A percentile compares a stretch with the other conserved stretches of the same genome.
Conservation (phyloP, 129 eudicot genomes). For the Flaveria sonorensis region DNA sequence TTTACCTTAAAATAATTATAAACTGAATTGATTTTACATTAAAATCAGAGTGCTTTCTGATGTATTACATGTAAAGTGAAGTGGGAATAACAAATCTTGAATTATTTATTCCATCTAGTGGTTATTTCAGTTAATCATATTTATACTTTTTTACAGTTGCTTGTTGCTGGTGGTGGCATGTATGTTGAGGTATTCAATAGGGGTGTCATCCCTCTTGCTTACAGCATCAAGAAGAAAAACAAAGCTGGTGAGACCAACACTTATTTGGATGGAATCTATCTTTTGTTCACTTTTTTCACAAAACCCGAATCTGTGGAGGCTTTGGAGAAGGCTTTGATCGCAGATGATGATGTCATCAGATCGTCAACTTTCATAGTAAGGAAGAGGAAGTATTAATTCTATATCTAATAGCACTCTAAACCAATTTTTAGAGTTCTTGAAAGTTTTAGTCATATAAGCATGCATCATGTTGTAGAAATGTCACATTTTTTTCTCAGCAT, state of each 20-base stretch:
- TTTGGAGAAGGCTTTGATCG: constrained; percentile 47
- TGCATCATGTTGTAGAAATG: constrained; percentile 37
- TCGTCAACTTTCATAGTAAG: constrained; percentile 62
- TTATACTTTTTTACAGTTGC: constrained; percentile 60
- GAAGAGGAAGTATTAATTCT: constrained; percentile 64
- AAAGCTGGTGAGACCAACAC: constrained; percentile 91
- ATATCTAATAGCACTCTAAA: constrained; percentile 5
- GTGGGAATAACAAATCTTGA: constrained; percentile 38
- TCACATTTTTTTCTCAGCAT: constrained; percentile 22
- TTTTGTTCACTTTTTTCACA: constrained; percentile 86
- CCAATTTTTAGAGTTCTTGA: constrained; percentile 20
- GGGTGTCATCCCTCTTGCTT: constrained; percentile 87
- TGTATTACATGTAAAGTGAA: constrained; percentile 33
- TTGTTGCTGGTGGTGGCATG: constrained; percentile 98
- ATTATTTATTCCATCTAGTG: constrained; percentile 33
- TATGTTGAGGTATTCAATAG: constrained; percentile 89
- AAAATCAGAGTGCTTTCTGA: constrained; percentile 40
- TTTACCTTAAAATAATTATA: constrained; percentile 22
- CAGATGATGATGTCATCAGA: constrained; percentile 77
- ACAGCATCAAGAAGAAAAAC: constrained; percentile 76
- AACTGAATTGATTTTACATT: constrained; percentile 1
- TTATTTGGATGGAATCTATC: constrained; percentile 85
- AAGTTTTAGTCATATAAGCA: constrained; percentile 31
- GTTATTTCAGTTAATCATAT: constrained; percentile 8
- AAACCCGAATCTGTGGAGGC: constrained; percentile 69